Conservation (phyloP, 1,139 yeast genomes). For the Pichia sp. region DNA sequence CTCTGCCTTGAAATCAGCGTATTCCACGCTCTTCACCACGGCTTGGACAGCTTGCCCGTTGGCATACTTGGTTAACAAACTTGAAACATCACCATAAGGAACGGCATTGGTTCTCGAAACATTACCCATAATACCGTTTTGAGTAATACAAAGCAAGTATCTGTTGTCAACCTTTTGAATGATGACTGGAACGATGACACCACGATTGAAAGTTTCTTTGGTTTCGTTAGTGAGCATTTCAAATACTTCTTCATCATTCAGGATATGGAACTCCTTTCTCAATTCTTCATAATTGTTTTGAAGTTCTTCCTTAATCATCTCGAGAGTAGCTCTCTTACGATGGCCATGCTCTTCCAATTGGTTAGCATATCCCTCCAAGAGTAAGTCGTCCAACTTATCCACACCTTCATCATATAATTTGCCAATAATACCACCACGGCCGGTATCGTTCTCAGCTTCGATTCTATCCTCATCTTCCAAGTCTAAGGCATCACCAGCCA, state of each 20-base stretch:
- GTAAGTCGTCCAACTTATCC: slow-evolving; percentile 80
- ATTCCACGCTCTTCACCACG: slow-evolving; percentile 62
- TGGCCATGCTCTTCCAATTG: slow-evolving; percentile 78
- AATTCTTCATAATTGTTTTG: slow-evolving; percentile 83
- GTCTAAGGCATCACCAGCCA: slow-evolving; percentile 98
- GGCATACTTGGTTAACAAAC: slow-evolving; percentile 36
- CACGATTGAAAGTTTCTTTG: slow-evolving; percentile 55
- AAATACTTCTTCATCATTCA: slow-evolving; percentile 70
- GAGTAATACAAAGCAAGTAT: slow-evolving; percentile 53
- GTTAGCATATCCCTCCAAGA: slow-evolving; percentile 89
- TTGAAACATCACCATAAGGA: slow-evolving; percentile 34
- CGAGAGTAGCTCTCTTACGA: slow-evolving; percentile 74
- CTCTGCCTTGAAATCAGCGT: slow-evolving; percentile 65
- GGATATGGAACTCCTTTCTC: slow-evolving; percentile 61
- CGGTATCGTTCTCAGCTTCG: slow-evolving; percentile 58
- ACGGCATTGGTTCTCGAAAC: slow-evolving; percentile 59
- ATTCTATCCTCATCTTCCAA: slow-evolving; percentile 97
- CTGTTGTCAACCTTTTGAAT: slow-evolving; percentile 49
- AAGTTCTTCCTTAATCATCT: slow-evolving; percentile 83
- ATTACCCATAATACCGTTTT: slow-evolving; percentile 71
- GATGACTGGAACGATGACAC: slow-evolving; percentile 73
- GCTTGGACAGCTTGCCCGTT: slow-evolving; percentile 85
- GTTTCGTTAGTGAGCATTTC: slow-evolving; percentile 89
- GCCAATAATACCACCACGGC: slow-evolving; percentile 75
- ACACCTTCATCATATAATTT: slow-evolving; percentile 76